Percentiles rank a stretch among this genome's conserved stretches.
These are phyloP conservation scores for Dissophora ornata DNA, from an alignment of 192 early-diverging fungal genomes.

Conservation along the genomic window DNA sequence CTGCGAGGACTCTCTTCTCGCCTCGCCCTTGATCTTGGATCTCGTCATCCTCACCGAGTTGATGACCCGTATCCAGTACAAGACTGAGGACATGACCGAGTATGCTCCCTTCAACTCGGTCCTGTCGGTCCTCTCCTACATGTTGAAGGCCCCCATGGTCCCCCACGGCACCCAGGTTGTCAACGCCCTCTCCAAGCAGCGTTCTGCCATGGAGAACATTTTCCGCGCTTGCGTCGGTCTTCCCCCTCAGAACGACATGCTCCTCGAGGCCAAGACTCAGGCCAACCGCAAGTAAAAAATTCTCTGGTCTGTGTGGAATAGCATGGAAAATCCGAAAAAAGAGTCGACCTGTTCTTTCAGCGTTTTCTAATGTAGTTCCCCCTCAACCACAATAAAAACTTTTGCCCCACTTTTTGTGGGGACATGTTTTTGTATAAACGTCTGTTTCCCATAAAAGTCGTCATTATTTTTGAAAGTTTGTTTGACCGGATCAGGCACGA, in stretches of 20 bases:
- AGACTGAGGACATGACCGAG: constrained; percentile 78
- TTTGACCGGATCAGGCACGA: too few relatives aligned
- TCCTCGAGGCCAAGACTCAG: constrained; percentile 86
- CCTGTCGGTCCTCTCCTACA: constrained; percentile 86
- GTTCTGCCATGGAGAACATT: constrained; percentile 97
- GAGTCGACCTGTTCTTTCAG: too few relatives aligned
- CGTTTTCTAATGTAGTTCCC: too few relatives aligned
- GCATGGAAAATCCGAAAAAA: too few relatives aligned
- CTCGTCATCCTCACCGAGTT: constrained; percentile 95
- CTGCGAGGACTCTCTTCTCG: constrained; percentile 98
- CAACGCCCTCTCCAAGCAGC: constrained; percentile 96
- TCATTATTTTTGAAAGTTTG: too few relatives aligned
- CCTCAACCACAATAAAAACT: too few relatives aligned
- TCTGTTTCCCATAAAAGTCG: too few relatives aligned
- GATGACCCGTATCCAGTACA: constrained; percentile 96
- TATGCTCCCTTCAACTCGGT: constrained; percentile 94
- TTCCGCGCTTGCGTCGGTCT: constrained; percentile 97
- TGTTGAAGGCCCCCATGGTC: constrained; percentile 99
- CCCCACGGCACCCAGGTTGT: constrained; percentile 93
- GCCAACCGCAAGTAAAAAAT: constrained; percentile 46
- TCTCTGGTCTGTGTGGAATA: too few relatives aligned
- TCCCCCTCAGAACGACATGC: constrained; percentile 96
- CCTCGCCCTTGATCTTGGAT: constrained; percentile 97
- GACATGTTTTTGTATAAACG: too few relatives aligned
- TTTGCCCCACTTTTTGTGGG: too few relatives aligned